Base-by-base conservation (phyloP, 2,329 filamentous ascomycete species). In the Endoconidiophora laricicola region DNA sequence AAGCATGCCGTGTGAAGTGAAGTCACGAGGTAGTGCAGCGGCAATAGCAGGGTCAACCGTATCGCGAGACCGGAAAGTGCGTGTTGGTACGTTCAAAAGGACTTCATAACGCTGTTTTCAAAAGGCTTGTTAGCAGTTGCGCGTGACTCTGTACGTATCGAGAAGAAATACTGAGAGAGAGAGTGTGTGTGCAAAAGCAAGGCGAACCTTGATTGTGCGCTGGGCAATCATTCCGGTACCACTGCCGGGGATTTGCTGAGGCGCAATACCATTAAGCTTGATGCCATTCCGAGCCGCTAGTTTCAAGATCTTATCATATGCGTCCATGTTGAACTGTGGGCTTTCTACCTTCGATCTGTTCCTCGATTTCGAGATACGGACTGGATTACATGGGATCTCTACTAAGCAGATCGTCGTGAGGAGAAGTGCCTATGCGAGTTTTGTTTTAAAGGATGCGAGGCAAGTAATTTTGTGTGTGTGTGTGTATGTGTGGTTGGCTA, bases 191-290 rank as follows among this genome's bases (percentile, higher is more conserved):
- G n/a, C n/a, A n/a, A n/a, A n/a, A 18, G 9, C 24, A 20, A 47
- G 46, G 56, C 59, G 58, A 65, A 84, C 83, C 66, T 81, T 67
- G 54, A 91, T 71, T 12, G 72, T 66, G 24, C 73, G 71, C 10
- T 76, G 79, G 4, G 86, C 81, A 46, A 88, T 71, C 51, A 94
- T 78, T 44, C 88, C 87, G 48, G 91, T 73, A 24, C 87, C 87
- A 49, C 83, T 73, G 1, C 79, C 82, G 4, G 79, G 74, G 14
- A 94, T 78, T 38, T 68, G 69, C 39, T 77, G 72, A 4, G 86
- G 79, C 2, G 69, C 68, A 44, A 93, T 76, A 24, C 79, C 79
- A 57, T 81, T 71, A 56, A 86, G 73, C 36, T 71, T 64, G 24
- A 93, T 73, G 12, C 83, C 83, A 52, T 77, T 71, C 1, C 65